Conservation (phyloP, 2,329 filamentous ascomycete genomes). For the Sclerotinia glacialis region DNA sequence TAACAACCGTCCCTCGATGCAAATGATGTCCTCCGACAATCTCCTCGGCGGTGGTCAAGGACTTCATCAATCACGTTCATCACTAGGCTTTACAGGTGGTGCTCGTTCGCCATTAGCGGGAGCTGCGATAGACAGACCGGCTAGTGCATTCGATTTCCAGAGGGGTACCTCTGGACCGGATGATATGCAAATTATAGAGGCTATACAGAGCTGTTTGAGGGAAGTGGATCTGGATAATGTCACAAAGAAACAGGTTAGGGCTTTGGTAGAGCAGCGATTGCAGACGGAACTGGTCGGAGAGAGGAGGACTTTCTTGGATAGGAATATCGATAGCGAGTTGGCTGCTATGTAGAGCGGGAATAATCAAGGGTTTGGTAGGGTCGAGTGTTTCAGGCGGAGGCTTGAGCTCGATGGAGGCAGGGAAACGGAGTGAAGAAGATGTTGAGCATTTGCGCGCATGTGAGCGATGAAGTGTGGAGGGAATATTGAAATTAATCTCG, state of each 20-base stretch:
- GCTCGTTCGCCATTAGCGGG: constrained; percentile 47
- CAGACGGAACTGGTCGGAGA: constrained; percentile 87
- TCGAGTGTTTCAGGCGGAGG: neutral
- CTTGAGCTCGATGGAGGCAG: neutral
- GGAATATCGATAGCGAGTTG: constrained; percentile 88
- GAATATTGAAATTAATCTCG: constrained; percentile 5
- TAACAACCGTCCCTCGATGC: constrained; percentile 59
- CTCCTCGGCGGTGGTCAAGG: constrained; percentile 41
- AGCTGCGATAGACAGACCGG: constrained; percentile 43
- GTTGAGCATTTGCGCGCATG: constrained; percentile 2
- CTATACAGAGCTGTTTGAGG: constrained; percentile 75
- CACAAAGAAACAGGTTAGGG: constrained; percentile 95
- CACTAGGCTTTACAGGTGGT: constrained; percentile 45
- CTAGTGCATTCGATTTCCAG: constrained; percentile 61
- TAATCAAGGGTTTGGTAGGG: neutral
- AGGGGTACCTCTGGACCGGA: constrained; percentile 62
- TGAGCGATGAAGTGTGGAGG: neutral
- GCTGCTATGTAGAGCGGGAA: constrained; percentile 75
- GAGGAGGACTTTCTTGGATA: constrained; percentile 83
- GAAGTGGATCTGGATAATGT: constrained; percentile 96
- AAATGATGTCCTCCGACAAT: constrained; percentile 41
- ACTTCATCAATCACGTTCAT: constrained; percentile 43
- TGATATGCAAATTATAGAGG: constrained; percentile 76
- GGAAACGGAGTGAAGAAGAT: neutral
- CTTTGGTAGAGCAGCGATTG: constrained; percentile 86